Base-by-base conservation (phyloP, 805 yeast species). In the Starmerella stigmatis region DNA sequence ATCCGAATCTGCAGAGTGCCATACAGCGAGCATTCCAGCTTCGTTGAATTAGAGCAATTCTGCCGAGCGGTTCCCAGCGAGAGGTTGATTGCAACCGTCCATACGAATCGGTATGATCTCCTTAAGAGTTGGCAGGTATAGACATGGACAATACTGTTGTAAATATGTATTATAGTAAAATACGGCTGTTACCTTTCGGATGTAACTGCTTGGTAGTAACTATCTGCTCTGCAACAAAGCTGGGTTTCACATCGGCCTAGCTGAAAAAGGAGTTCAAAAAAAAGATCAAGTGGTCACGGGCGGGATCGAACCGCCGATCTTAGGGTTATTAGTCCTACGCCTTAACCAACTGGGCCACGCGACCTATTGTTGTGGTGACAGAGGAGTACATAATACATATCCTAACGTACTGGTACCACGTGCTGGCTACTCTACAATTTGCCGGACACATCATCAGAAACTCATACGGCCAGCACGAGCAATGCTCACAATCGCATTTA, bases 21-120 rank as follows among this genome's bases (percentile, higher is more conserved):
- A 0, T 92, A 92, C 58, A 81, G 94, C 57, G 98, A 92, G 59
- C 98, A 92, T 64, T 85, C 95, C 10, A 84, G 94, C 46, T 89
- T 78, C 56, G 66, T 81, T 30, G 98, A 92, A 57, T 67, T 92
- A 30, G 70, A 79, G 11, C 70, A 72, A 44, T 84, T 89, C 58
- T 73, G 80, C 19, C 64, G 72, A 2, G 63, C 71, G 19, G 53
- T 85, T 32, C 61, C 71, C 7, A 72, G 76, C 51, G 63, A 63
- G 0, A 57, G 68, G 32, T 72, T 85, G 12, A 75, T 86, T 8
- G 92, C 96, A 0, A 92, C 98, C 0, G 98, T 89, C 4, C 58
- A 61, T 31, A 56, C 53, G 37, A 35, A 51, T 49, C 20, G 50
- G 45, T 32, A 44, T 20, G 49, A 50, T 21, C 43, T 57, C 11